Evolutionary conservation across 2,329 filamentous ascomycete genomes (phyloP).

Genomic region (Aureobasidium sp.): DNA sequence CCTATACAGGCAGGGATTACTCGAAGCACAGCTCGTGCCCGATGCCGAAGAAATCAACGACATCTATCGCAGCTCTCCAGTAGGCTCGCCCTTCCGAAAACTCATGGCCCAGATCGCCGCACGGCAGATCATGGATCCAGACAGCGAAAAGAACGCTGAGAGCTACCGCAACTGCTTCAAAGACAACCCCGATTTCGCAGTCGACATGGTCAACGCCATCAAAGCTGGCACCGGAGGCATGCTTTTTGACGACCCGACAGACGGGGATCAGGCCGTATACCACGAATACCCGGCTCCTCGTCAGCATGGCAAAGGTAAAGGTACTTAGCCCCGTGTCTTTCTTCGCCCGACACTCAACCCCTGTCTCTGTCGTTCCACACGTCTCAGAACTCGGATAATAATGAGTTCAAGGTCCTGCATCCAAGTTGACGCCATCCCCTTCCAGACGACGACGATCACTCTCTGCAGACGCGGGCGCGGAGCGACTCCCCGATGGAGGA

Average conservation of each 20-base stretch:
- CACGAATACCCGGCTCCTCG: conserved; percentile 42
- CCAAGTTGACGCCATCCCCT: conserved; percentile 14
- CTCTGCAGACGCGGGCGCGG: neutral
- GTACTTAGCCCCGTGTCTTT: conserved; percentile 7
- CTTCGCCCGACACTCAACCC: neutral
- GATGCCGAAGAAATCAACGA: conserved; percentile 48
- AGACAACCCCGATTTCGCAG: conserved; percentile 42
- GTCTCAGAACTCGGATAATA: conserved; percentile 13
- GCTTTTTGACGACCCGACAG: conserved; percentile 46
- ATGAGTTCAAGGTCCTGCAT: conserved; percentile 15
- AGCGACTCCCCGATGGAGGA: conserved; percentile 9
- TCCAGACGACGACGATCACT: conserved; percentile 11
- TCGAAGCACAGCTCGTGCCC: conserved; percentile 43
- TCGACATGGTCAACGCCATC: conserved; percentile 47
- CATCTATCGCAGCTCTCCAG: conserved; percentile 41
- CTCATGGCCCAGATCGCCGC: conserved; percentile 48
- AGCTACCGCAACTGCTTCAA: conserved; percentile 44
- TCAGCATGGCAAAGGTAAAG: conserved; percentile 22
- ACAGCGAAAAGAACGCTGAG: conserved; percentile 40
- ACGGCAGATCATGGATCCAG: conserved; percentile 50
- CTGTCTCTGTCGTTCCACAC: neutral
- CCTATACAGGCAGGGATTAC: conserved; percentile 43
- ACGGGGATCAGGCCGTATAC: conserved; percentile 38
- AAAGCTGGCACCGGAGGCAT: conserved; percentile 41
- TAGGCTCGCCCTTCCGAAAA: conserved; percentile 39